phyloP scores from a whole-genome alignment of 75 land plant species.

The Pinus albicaulis region DNA sequence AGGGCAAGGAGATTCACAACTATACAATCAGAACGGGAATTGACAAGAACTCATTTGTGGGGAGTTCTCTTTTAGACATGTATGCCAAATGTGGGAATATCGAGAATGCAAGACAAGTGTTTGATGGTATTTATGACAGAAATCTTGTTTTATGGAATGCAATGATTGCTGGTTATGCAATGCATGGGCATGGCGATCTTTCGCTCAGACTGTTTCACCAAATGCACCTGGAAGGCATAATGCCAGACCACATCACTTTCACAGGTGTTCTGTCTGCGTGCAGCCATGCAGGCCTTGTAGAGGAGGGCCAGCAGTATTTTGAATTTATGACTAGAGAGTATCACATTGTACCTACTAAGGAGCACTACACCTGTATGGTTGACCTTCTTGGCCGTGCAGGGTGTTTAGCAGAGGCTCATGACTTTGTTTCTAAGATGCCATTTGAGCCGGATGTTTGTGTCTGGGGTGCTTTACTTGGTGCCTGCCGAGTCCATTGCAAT shows the following conservation, averaged over 20 bases:
- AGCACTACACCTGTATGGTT: constrained; percentile 71
- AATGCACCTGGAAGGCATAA: constrained; percentile 31
- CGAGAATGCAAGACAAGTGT: constrained; percentile 26
- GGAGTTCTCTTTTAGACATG: constrained; percentile 57
- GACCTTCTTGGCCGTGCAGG: constrained; percentile 62
- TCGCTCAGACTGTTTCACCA: constrained; percentile 39
- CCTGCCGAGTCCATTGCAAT: constrained; percentile 53
- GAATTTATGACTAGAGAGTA: constrained; percentile 31
- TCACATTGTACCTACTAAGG: constrained; percentile 29
- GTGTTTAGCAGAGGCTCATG: constrained; percentile 27
- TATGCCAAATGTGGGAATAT: constrained; percentile 55
- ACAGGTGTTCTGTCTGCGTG: constrained; percentile 50
- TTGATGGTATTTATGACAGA: constrained; percentile 21
- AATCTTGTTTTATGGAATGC: constrained; percentile 55
- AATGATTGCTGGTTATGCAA: constrained; percentile 41
- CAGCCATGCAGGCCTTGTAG: constrained; percentile 62
- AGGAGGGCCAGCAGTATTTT: constrained; percentile 43
- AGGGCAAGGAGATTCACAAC: constrained; percentile 33
- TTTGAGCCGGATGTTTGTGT: constrained; percentile 44
- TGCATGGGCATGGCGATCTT: constrained; percentile 41
- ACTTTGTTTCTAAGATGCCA: constrained; percentile 45
- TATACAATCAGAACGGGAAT: constrained; percentile 31
- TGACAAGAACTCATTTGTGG: constrained; percentile 19
- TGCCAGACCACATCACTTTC: constrained; percentile 36
- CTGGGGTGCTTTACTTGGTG: constrained; percentile 60